These are phyloP conservation scores for Emergomyces orientalis DNA, from an alignment of 2,329 filamentous ascomycete species.

Conservation along the genomic window DNA sequence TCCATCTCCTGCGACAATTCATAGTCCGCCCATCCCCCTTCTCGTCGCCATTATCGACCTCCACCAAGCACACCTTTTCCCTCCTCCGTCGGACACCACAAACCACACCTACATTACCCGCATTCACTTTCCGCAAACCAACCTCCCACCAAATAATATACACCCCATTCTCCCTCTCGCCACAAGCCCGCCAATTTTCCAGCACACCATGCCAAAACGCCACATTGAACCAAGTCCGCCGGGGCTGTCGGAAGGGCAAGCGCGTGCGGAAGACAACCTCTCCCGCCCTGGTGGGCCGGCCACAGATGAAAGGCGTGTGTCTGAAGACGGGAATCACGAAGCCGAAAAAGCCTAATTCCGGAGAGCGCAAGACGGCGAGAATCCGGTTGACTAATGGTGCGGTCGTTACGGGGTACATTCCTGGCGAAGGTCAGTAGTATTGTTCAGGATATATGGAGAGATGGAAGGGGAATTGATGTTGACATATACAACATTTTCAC, in stretches of 20 bases:
- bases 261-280: slow-evolving; percentile 77
- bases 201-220: slow-evolving; percentile 49
- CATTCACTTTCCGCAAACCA: background rate
- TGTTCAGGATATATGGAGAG: background rate
- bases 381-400: slow-evolving; percentile 79
- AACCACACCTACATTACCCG: slow-evolving; percentile 7
- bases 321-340: slow-evolving; percentile 87
- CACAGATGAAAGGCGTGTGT: slow-evolving; percentile 90
- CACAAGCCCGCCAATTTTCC: slow-evolving; percentile 42
- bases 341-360: slow-evolving; percentile 98
- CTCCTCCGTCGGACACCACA: slow-evolving; percentile 16
- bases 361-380: slow-evolving; percentile 90
- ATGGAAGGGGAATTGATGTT: background rate
- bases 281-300: slow-evolving; percentile 66
- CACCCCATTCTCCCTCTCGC: background rate
- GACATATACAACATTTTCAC: background rate
- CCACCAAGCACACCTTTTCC: slow-evolving; percentile 24
- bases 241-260: slow-evolving; percentile 69
- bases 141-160: slow-evolving; percentile 8
- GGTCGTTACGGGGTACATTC: slow-evolving; percentile 87
- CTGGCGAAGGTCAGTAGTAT: slow-evolving; percentile 62
- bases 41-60: slow-evolving; percentile 17
- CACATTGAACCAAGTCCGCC: slow-evolving; percentile 65
- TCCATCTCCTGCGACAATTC: slow-evolving; percentile 28
- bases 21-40: slow-evolving; percentile 19